Conservation (phyloP, 352 stramenopile genomes). For the Globisporangium paroecandrum region DNA sequence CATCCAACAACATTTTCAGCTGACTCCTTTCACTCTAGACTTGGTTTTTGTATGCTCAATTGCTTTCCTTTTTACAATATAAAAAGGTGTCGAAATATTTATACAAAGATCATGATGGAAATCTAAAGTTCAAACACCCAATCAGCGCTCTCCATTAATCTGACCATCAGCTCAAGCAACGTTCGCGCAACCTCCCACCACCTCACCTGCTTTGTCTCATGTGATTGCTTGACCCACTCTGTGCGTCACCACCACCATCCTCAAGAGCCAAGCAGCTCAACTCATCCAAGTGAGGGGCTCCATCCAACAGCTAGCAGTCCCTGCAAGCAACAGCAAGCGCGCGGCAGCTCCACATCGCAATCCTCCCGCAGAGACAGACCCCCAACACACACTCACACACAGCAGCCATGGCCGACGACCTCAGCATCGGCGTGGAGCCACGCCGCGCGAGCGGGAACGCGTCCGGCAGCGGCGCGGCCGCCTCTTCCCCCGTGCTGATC, state of each 20-base stretch:
- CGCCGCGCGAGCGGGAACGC: constrained; percentile 5
- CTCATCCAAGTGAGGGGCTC: neutral
- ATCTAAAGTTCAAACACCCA: neutral
- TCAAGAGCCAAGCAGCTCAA: constrained; percentile 2
- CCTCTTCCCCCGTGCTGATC: constrained; percentile 10
- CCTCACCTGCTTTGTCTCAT: neutral
- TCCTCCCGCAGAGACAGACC: neutral
- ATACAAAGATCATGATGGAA: neutral
- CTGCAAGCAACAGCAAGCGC: no score
- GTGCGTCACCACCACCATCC: constrained; percentile 7
- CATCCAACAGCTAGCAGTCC: neutral
- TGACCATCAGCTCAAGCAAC: neutral
- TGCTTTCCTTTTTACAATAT: neutral
- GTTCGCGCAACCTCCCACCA: neutral
- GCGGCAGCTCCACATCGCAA: neutral
- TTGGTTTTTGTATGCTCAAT: neutral
- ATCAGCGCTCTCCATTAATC: neutral
- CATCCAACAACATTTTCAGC: neutral
- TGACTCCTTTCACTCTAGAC: neutral
- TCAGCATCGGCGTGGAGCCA: constrained; percentile 10
- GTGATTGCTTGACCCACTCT: neutral
- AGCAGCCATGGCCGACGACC: constrained; percentile 13
- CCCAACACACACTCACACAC: neutral
- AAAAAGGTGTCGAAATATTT: neutral
- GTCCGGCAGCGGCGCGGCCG: no score